Conservation (phyloP, 1,284 basidiomycete species). For the Melampsora occidentalis region DNA sequence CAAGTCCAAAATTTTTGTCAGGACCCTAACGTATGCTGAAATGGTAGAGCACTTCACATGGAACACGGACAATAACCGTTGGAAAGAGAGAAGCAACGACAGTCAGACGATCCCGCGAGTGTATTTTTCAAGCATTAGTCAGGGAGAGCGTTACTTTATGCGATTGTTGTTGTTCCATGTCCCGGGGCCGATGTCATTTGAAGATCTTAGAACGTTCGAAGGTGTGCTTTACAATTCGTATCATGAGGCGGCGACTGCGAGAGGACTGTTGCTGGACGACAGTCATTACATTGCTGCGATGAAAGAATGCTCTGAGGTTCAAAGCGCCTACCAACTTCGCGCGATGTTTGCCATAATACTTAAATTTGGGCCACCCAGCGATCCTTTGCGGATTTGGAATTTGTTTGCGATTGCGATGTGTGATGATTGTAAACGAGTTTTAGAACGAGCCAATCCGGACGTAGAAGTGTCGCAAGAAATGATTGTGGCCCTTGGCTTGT, state of each 20-base stretch:
- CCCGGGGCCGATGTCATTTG: constrained; percentile 54
- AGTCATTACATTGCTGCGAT: constrained; percentile 54
- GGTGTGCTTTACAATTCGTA: constrained; percentile 47
- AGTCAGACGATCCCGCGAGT: constrained; percentile 55
- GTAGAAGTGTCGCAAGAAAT: too few species aligned
- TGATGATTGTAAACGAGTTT: too few species aligned
- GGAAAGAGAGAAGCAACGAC: constrained; percentile 48
- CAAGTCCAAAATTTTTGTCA: too few species aligned
- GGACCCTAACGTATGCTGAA: background rate
- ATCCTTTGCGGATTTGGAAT: too few species aligned
- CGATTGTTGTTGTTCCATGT: constrained; percentile 55
- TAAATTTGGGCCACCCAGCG: too few species aligned
- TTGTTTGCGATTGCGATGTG: too few species aligned
- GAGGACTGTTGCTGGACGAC: constrained; percentile 53
- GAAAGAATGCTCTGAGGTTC: too few species aligned
- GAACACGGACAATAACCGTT: background rate
- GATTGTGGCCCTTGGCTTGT: too few species aligned
- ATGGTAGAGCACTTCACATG: background rate
- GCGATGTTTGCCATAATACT: too few species aligned
- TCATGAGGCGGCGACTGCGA: constrained; percentile 55
- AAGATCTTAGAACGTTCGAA: constrained; percentile 52
- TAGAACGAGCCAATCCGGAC: too few species aligned
- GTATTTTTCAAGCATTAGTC: constrained; percentile 52
- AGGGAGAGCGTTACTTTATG: constrained; percentile 56
- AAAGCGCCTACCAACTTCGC: too few species aligned